phyloP scores from a whole-genome alignment of 352 stramenopile species.

The Blastocystis sp. region DNA sequence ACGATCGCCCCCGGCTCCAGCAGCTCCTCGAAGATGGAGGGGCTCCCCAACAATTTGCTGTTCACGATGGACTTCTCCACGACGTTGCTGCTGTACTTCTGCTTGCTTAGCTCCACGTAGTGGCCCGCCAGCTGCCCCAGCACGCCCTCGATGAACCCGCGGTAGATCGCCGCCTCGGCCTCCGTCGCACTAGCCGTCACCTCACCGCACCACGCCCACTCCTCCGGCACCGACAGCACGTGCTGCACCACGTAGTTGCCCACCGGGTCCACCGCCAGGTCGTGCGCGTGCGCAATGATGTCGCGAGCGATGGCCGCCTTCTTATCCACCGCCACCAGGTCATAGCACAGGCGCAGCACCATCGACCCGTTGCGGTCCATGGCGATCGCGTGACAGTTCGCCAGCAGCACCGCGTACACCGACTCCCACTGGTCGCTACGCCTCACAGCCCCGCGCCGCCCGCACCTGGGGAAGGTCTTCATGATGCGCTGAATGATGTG shows the following conservation, averaged over 20 bases:
- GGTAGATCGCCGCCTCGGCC: too few relatives aligned
- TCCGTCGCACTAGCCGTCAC: too few relatives aligned
- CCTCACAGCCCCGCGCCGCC: background rate
- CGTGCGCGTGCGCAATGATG: background rate
- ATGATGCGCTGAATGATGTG: constrained; percentile 60
- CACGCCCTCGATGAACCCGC: background rate
- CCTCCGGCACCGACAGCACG: constrained; percentile 35
- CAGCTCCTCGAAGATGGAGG: constrained; percentile 40
- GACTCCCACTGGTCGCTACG: constrained; percentile 6
- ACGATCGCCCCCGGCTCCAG: constrained; percentile 1
- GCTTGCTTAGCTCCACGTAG: constrained; percentile 56
- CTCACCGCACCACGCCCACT: background rate
- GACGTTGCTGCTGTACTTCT: constrained; percentile 38
- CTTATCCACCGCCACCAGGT: background rate
- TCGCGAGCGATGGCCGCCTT: background rate
- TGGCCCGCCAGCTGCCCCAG: constrained; percentile 6
- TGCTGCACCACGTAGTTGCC: constrained; percentile 64
- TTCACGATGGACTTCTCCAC: constrained; percentile 37
- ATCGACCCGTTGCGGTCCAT: constrained; percentile 40
- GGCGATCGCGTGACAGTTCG: constrained; percentile 14
- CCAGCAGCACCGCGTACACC: constrained; percentile 25
- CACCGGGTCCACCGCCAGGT: constrained; percentile 47
- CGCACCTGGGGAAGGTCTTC: constrained; percentile 36
- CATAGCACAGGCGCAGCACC: constrained; percentile 52
- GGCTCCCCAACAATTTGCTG: background rate